Percentiles rank a stretch among this genome's conserved stretches.
These are phyloP conservation scores for Flaveria trinervia DNA, from an alignment of 129 eudicot species.

Conservation along the genomic window DNA sequence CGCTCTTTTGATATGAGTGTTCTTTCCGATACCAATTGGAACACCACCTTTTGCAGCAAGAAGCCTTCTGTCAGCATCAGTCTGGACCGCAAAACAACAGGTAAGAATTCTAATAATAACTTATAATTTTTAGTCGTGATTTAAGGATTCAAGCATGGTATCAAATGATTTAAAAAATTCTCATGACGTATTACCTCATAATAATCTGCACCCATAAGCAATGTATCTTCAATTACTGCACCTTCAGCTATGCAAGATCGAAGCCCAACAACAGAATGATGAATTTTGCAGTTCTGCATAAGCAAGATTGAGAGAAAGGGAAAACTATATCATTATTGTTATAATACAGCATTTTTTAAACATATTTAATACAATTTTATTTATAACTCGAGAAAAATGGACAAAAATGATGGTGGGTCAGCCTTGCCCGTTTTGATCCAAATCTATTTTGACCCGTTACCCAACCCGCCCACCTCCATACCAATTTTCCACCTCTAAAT, in stretches of 20 bases:
- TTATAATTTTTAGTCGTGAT: neutral
- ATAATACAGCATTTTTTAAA: neutral
- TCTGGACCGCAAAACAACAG: conserved; percentile 43
- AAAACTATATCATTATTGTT: neutral
- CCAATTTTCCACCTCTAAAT: neutral
- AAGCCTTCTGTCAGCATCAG: conserved; percentile 81
- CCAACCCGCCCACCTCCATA: neutral
- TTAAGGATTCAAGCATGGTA: neutral
- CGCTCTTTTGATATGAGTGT: conserved; percentile 86
- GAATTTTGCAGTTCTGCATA: conserved; percentile 92
- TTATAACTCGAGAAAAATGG: neutral
- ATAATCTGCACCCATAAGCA: conserved; percentile 98
- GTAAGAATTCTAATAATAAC: neutral
- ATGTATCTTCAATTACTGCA: conserved; percentile 81
- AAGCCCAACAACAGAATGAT: conserved; percentile 95
- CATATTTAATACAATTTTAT: neutral
- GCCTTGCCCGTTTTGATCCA: neutral
- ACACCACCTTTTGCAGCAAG: conserved; percentile 87
- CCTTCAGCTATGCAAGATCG: conserved; percentile 96
- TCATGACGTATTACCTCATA: conserved; percentile 64
- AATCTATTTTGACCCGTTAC: neutral
- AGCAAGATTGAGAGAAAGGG: conserved; percentile 14
- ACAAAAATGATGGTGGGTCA: neutral
- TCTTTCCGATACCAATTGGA: conserved; percentile 87
- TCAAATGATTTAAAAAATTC: neutral